phyloP scores from a whole-genome alignment of 2,329 filamentous ascomycete genomes.

The Volutella citrinella region DNA sequence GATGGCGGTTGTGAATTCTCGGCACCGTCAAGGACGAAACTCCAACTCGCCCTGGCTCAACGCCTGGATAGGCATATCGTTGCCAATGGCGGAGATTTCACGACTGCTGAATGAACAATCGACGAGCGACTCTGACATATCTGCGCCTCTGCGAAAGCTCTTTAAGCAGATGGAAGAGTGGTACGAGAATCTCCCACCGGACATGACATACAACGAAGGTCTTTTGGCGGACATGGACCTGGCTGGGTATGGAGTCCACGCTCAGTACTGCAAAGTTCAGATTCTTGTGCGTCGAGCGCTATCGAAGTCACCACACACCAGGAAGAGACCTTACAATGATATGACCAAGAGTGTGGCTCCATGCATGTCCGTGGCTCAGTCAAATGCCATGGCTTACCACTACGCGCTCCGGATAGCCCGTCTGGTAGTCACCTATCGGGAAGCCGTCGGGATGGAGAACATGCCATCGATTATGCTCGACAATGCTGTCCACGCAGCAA shows the following conservation, averaged over 20 bases:
- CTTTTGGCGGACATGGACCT: slow-evolving; percentile 5
- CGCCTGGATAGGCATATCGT: slow-evolving; percentile 11
- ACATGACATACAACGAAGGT: slow-evolving; percentile 7
- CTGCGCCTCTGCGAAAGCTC: slow-evolving; percentile 1
- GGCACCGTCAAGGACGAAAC: slow-evolving; percentile 2
- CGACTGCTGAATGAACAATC: slow-evolving; percentile 8
- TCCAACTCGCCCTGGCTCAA: slow-evolving; percentile 8
- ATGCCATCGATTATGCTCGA: slow-evolving; percentile 14
- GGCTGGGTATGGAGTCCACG: slow-evolving; percentile 10
- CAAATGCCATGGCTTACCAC: slow-evolving; percentile 1
- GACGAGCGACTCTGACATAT: background rate
- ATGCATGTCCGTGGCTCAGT: background rate
- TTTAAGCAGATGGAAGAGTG: slow-evolving; percentile 7
- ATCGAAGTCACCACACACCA: background rate
- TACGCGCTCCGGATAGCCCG: slow-evolving; percentile 10
- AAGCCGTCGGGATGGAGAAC: slow-evolving; percentile 11
- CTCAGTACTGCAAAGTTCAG: slow-evolving; percentile 11
- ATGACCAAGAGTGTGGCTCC: background rate
- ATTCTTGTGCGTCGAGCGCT: slow-evolving; percentile 8
- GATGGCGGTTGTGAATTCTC: slow-evolving; percentile 5
- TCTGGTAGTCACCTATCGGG: slow-evolving; percentile 10
- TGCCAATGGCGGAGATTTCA: slow-evolving; percentile 9
- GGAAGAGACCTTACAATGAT: slow-evolving; percentile 5
- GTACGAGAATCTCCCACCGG: slow-evolving; percentile 9
- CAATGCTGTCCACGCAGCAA: slow-evolving; percentile 10